Base-by-base conservation (phyloP, 495 filamentous ascomycete species). In the Aspergillus kassunensis region DNA sequence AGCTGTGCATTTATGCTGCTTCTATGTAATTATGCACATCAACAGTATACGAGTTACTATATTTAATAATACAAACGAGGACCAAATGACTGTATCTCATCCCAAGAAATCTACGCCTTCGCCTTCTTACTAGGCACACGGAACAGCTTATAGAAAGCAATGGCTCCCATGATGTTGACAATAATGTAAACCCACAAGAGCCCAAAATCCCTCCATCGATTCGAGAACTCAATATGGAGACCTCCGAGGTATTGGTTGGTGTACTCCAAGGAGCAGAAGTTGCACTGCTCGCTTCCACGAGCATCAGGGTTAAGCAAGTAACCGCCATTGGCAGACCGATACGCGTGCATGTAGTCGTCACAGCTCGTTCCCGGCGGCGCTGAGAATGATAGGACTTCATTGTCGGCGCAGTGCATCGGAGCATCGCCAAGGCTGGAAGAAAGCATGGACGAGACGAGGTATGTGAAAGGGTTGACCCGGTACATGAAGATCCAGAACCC, bases 401-500 rank as follows among this genome's bases (percentile, higher is more conserved):
- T 74, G 1, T 53, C 15, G 11, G 79, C 69, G 63, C 86, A 89
- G 1, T 63, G 31, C 6, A 86, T 78, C 0, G 64, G 23, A 0
- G 56, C 56, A 33, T 37, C 75, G 71, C 46, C 82, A 75, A 50
- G 76, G 76, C 9, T 86, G 57, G 73, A 66, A 0, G 79, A 70
- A 5, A 56, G 27, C 8, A 60, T 16, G 8, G 40, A 36, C 3
- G 46, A 43, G 2, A 53, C 46, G n/a, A 56, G 61, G 56, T 87
- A 86, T 0, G 78, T 82, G 41, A 86, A 77, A 9, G 84, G 83
- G 18, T 78, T 82, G 57, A 84, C 73, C 30, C 80, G 77, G 62
- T 86, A 85, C 78, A 86, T 82, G 69, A 86, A 86, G 55, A 83
- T 83, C 84, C 83, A 87, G 75, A 88, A 89, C 15, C 77, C 69